Conservation (phyloP, 2,329 filamentous ascomycete genomes). For the Furcasterigmium furcatum region DNA sequence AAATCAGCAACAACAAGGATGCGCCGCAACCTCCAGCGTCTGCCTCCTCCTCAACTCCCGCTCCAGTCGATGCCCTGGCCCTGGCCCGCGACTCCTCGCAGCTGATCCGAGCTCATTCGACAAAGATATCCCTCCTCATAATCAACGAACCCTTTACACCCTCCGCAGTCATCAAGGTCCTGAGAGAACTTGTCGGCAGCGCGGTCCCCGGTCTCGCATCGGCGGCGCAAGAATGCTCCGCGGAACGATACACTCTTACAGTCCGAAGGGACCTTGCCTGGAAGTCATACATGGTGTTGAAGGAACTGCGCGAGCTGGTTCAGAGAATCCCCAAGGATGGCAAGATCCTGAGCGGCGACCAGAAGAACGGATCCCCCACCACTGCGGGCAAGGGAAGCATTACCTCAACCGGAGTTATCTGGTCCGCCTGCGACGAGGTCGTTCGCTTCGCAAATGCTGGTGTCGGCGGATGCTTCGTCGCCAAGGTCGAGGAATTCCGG, state of each 20-base stretch:
- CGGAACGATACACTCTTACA: slow-evolving; percentile 57
- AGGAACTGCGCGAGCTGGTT: slow-evolving; percentile 60
- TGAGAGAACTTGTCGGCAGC: slow-evolving; percentile 68
- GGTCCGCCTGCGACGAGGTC: slow-evolving; percentile 78
- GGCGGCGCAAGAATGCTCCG: slow-evolving; percentile 62
- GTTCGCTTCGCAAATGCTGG: slow-evolving; percentile 62
- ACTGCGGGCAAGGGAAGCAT: slow-evolving; percentile 47
- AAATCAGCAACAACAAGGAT: slow-evolving; percentile 28
- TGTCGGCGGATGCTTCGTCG: slow-evolving; percentile 65
- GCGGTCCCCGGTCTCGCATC: slow-evolving; percentile 74
- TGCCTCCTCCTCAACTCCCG: slow-evolving; percentile 7
- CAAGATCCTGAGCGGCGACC: slow-evolving; percentile 41
- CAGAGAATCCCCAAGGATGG: slow-evolving; percentile 58
- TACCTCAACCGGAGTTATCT: slow-evolving; percentile 71
- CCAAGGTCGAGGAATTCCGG: slow-evolving; percentile 70
- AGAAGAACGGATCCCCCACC: slow-evolving; percentile 37
- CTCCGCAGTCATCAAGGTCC: slow-evolving; percentile 66
- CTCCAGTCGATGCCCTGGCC: slow-evolving; percentile 55
- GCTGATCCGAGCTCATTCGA: slow-evolving; percentile 77
- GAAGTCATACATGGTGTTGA: slow-evolving; percentile 56
- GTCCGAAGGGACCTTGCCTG: slow-evolving; percentile 63
- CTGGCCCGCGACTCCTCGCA: slow-evolving; percentile 69
- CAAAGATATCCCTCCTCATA: slow-evolving; percentile 82
- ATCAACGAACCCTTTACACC: slow-evolving; percentile 86
- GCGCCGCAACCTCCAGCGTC: slow-evolving; percentile 11